Conservation (phyloP, 768 basidiomycete genomes). For the Leccinum disarticulatum region DNA sequence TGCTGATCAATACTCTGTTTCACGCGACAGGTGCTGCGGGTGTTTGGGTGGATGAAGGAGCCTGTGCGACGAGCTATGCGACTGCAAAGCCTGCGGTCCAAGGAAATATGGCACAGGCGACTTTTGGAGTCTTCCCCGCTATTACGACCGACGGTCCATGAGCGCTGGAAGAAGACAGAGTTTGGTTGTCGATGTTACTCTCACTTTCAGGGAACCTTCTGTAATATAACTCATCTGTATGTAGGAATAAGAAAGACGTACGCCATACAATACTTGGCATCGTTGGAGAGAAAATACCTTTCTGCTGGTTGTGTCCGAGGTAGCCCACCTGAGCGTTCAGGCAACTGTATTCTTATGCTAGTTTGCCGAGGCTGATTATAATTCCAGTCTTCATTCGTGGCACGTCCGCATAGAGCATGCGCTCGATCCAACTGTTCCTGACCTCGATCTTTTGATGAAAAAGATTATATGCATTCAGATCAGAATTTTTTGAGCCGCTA, state of each 20-base stretch:
- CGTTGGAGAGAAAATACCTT: neutral
- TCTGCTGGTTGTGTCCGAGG: neutral
- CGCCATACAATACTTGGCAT: neutral
- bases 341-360: neutral
- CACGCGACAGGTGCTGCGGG: conserved; percentile 12
- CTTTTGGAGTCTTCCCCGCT: conserved; percentile 4
- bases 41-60: conserved; percentile 18
- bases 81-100: conserved; percentile 2
- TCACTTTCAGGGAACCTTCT: neutral
- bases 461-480: neutral
- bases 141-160: neutral
- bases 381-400: neutral
- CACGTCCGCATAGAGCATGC: neutral
- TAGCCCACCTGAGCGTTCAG: too few relatives aligned
- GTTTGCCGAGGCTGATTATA: neutral
- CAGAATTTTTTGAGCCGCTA: too few relatives aligned
- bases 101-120: neutral
- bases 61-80: conserved; percentile 7
- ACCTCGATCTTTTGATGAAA: neutral
- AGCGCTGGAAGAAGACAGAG: neutral
- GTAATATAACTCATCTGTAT: neutral
- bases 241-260: neutral
- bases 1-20: neutral
- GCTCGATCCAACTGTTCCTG: neutral
- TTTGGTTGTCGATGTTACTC: neutral